These are phyloP conservation scores for Mayamaea pseudoterrestris DNA, from an alignment of 108 stramenopile species.

Conservation along the genomic window DNA sequence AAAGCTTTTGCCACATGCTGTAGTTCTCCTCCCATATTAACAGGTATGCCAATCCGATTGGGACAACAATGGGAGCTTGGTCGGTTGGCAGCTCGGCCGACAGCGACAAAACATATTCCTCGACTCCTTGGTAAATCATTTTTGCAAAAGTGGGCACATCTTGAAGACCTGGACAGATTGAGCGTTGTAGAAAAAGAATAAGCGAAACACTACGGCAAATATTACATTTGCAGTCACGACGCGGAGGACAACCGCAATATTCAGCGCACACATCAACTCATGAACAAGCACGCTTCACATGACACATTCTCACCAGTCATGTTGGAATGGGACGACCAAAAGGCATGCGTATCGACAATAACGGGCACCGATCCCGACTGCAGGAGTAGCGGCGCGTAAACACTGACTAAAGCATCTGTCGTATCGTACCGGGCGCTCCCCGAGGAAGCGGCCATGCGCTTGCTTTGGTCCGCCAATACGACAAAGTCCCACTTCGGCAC, in stretches of 20 bases:
- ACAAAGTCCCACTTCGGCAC: constrained; percentile 28
- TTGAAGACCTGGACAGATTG: too few relatives aligned
- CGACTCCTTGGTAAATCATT: constrained; percentile 28
- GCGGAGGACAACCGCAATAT: too few relatives aligned
- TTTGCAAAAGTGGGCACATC: constrained; percentile 36
- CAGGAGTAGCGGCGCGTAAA: constrained; percentile 24
- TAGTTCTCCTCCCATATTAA: constrained; percentile 35
- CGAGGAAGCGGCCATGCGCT: constrained; percentile 22
- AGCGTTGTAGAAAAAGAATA: too few relatives aligned
- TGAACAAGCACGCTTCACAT: too few relatives aligned
- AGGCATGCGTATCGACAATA: constrained; percentile 37
- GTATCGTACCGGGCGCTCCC: constrained; percentile 24
- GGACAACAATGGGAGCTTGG: constrained; percentile 27
- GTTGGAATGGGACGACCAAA: constrained; percentile 17
- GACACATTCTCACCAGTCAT: constrained; percentile 31
- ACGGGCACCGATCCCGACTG: constrained; percentile 22
- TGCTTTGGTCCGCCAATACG: constrained; percentile 33
- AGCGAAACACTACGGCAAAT: too few relatives aligned
- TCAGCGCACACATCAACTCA: too few relatives aligned
- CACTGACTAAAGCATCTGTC: constrained; percentile 19
- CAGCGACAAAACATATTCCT: constrained; percentile 20
- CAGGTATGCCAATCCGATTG: constrained; percentile 40
- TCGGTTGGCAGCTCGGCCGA: constrained; percentile 13
- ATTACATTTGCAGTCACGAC: too few relatives aligned
- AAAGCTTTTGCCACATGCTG: constrained; percentile 27